Percentiles rank a stretch among this genome's conserved stretches.
Conservation (phyloP, 345 rosid genomes). For the Syzygium jambos region DNA sequence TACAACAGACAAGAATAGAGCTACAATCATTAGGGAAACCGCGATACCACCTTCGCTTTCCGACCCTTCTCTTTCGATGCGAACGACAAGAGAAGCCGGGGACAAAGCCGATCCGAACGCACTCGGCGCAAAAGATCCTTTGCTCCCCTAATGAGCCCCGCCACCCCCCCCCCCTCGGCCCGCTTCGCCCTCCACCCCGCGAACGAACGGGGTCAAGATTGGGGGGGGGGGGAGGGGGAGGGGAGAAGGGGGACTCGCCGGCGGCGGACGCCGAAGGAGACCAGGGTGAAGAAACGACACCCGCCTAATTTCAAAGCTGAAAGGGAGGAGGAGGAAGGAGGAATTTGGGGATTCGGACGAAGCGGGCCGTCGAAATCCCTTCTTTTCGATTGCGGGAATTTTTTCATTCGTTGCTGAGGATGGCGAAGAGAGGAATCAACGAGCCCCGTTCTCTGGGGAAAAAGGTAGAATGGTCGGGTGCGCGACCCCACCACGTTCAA, state of each 20-base stretch:
- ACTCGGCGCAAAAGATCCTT: background rate
- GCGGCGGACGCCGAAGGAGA: no score
- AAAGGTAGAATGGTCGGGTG: background rate
- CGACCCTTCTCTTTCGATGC: background rate
- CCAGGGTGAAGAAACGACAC: background rate
- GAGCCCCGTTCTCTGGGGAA: background rate
- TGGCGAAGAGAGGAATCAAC: background rate
- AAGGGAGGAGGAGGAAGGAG: background rate
- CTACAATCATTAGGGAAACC: background rate
- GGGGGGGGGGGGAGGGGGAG: no score
- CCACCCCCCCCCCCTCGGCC: background rate
- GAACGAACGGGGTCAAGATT: background rate
- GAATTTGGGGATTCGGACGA: background rate
- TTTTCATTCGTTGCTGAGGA: background rate
- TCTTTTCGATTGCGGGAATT: no score
- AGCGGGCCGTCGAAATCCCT: background rate
- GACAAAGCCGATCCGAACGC: background rate
- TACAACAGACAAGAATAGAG: background rate
- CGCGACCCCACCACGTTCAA: background rate
- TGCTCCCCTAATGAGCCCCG: background rate
- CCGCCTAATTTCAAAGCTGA: background rate
- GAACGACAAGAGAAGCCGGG: background rate
- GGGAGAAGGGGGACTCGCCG: no score
- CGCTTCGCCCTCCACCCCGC: background rate
- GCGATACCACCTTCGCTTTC: background rate